These are phyloP conservation scores for Melaleuca alternifolia DNA, from an alignment of 345 rosid species.

Conservation along the genomic window DNA sequence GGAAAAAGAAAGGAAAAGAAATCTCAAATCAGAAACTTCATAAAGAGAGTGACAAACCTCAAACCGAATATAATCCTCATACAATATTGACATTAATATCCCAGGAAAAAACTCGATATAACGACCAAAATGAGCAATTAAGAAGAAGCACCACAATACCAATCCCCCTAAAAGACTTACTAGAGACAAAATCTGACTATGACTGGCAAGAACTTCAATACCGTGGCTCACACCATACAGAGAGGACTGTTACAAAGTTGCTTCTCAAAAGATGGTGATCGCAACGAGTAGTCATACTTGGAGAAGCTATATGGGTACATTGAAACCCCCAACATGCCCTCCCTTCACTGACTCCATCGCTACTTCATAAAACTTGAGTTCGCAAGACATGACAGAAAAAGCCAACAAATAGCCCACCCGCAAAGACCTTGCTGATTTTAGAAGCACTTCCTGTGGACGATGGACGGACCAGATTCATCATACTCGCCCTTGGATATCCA, in stretches of 20 bases:
- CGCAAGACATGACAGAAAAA: neutral
- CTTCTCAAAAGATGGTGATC: neutral
- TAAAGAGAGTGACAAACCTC: neutral
- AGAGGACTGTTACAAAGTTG: neutral
- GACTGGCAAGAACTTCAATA: neutral
- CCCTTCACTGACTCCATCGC: neutral
- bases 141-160: neutral
- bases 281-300: neutral
- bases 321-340: neutral
- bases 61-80: neutral
- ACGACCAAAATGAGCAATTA: neutral
- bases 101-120: neutral
- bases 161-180: neutral
- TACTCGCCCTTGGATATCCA: constrained; percentile 64
- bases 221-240: neutral
- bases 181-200: neutral
- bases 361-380: neutral
- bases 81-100: neutral
- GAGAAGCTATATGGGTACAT: neutral
- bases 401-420: constrained; percentile 28
- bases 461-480: constrained; percentile 56
- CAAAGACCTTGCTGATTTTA: constrained; percentile 18
- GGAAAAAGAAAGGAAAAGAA: neutral
- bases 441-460: constrained; percentile 69
- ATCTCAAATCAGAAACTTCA: neutral